Evolutionary conservation across 805 yeast species (phyloP).

Genomic region (Teunomyces aglyptinius): DNA sequence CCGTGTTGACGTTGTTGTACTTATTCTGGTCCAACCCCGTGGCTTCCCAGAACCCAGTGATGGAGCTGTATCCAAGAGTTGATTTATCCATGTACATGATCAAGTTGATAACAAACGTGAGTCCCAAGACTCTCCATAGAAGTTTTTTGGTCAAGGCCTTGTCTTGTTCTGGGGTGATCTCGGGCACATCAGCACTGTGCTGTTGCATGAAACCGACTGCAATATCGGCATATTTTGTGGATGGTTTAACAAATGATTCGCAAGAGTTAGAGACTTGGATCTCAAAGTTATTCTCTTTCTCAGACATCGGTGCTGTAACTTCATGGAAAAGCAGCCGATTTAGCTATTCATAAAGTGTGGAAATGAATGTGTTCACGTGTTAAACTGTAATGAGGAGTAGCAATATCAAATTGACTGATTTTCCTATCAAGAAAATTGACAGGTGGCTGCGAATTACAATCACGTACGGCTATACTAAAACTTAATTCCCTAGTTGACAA

Average conservation of each 20-base stretch:
- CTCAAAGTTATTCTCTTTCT: background rate
- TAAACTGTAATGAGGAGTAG: background rate
- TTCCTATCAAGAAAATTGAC: background rate
- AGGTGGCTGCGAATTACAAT: background rate
- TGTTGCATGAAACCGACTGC: constrained; percentile 36
- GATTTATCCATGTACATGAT: constrained; percentile 53
- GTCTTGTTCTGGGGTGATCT: constrained; percentile 44
- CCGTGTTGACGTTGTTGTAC: constrained; percentile 49
- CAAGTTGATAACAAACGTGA: constrained; percentile 34
- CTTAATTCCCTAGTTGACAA: too few species aligned
- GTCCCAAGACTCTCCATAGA: constrained; percentile 29
- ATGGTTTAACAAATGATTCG: background rate
- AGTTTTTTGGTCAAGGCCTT: constrained; percentile 37
- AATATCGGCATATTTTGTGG: constrained; percentile 33
- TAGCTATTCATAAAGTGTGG: background rate
- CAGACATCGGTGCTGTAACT: background rate
- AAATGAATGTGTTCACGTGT: background rate
- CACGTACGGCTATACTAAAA: too few species aligned
- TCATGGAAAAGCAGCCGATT: background rate
- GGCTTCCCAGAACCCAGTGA: constrained; percentile 47
- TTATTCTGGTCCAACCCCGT: constrained; percentile 41
- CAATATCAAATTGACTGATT: background rate
- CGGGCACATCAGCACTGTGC: constrained; percentile 30
- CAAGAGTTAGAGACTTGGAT: background rate
- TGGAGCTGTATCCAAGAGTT: constrained; percentile 46